Evolutionary conservation across 345 rosid species (phyloP).

Genomic region (Eucalyptus polyanthemos): DNA sequence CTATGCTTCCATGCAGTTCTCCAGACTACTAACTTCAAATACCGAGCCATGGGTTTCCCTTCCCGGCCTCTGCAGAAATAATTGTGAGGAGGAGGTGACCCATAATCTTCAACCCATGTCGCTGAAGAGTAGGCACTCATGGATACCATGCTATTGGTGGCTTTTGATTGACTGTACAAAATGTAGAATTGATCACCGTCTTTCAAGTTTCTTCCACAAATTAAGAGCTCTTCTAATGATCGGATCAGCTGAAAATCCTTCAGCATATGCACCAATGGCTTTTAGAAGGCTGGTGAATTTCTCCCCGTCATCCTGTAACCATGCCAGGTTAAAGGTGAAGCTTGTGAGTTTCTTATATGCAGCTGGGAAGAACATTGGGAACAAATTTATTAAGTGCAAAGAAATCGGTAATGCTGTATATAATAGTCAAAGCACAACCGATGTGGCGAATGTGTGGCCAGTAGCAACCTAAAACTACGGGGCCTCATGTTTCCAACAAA

Average conservation of each 20-base stretch:
- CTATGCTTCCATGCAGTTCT: not conserved
- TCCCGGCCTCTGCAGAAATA: not conserved
- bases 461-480: not conserved
- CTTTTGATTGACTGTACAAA: not conserved
- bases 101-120: not conserved
- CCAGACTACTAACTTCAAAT: not conserved
- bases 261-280: constrained; percentile 79
- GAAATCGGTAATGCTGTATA: not conserved
- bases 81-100: not conserved
- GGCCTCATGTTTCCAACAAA: not conserved
- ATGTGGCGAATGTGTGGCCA: not conserved
- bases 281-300: constrained; percentile 61
- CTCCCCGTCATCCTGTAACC: constrained; percentile 73
- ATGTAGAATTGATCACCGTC: not conserved
- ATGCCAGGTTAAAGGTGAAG: not conserved
- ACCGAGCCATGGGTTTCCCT: not conserved
- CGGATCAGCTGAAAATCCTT: constrained; percentile 85
- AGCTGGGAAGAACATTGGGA: not conserved
- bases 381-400: not conserved
- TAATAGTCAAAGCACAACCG: not conserved
- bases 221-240: constrained; percentile 47
- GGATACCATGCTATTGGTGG: not conserved
- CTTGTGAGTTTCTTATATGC: not conserved
- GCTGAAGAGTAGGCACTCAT: not conserved
- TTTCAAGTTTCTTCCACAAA: constrained; percentile 65